Base-by-base conservation (phyloP, 1,284 basidiomycete species). In the Paramarasmius palmivorus region DNA sequence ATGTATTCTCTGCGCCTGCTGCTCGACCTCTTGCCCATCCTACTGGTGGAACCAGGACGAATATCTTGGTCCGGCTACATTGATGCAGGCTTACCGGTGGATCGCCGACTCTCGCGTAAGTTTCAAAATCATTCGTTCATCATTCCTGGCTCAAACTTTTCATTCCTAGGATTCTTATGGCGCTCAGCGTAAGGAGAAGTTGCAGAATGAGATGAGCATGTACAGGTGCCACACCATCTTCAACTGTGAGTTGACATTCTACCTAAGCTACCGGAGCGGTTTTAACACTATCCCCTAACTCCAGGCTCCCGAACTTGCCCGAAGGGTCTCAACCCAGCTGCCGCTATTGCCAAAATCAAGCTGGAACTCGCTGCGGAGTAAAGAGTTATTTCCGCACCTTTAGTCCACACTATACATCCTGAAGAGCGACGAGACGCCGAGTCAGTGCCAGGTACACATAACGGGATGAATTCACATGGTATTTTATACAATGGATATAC, bases 11-110 rank as follows among this genome's bases (percentile, higher is more conserved):
- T 94, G 92, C 66, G 94, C 94, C 0, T 96, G 95, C 76, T 98
- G 96, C 79, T 95, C 93, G 42, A 98, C 95, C 0, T 93, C 90
- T 49, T 98, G 95, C 82, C 94, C 93, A 3, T 86, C 82, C 54
- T 98, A 98, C 77, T 98, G 96, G 96, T 98, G 96, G 96, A 98
- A 98, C 78, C 93, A 96, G 77, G 95, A 99, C 69, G 90, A 95
- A 73, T 99, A 98, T 75, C 88, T 98, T 47, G 95, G 96, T 46
- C 96, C 96, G 5, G 96, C 95, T 8, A 95, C 95, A 0, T 79
- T 98, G 63, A 95, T 98, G 94, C 90, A 92, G 66, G 91, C 92
- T 0, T 95, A 95, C 74, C 82, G 95, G 64, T 99, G 96, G 96
- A 97, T 99, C 71, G 95, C 95, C 9, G 96, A 99, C 73, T 97